Conservation (phyloP, 805 yeast species). For the Kurtzmaniella cleridarum region DNA sequence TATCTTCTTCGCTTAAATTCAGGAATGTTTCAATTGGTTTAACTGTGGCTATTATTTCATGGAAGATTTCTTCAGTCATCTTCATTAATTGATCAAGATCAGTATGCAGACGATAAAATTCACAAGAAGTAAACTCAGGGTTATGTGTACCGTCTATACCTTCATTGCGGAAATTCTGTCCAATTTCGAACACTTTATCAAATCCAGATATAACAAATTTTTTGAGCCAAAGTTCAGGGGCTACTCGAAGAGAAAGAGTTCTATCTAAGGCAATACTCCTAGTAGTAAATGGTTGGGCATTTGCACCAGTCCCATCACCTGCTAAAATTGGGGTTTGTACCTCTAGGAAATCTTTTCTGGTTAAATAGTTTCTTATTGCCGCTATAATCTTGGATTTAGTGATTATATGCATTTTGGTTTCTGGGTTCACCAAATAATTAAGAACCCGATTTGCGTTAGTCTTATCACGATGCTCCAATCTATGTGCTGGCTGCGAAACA, state of each 20-base stretch:
- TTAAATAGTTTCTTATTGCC: slow-evolving; percentile 48
- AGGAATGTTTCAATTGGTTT: too few species aligned
- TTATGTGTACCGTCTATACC: slow-evolving; percentile 91
- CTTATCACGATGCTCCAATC: slow-evolving; percentile 49
- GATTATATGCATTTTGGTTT: slow-evolving; percentile 40
- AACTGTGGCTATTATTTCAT: slow-evolving; percentile 22
- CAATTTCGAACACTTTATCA: slow-evolving; percentile 83
- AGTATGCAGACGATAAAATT: slow-evolving; percentile 74
- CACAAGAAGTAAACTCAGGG: slow-evolving; percentile 90
- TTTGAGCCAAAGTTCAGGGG: slow-evolving; percentile 95
- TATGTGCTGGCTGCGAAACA: slow-evolving; percentile 27
- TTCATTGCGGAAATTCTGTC: slow-evolving; percentile 83
- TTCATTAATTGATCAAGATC: slow-evolving; percentile 60
- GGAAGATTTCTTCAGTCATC: slow-evolving; percentile 56
- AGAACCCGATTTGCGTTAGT: slow-evolving; percentile 65
- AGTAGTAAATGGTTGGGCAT: slow-evolving; percentile 83
- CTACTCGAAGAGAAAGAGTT: slow-evolving; percentile 67
- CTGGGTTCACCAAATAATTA: slow-evolving; percentile 60
- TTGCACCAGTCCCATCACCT: slow-evolving; percentile 78
- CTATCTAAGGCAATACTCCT: slow-evolving; percentile 28
- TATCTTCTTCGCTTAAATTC: too few species aligned
- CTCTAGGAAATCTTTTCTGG: slow-evolving; percentile 55
- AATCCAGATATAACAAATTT: slow-evolving; percentile 78
- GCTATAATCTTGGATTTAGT: slow-evolving; percentile 53
- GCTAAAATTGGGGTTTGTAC: slow-evolving; percentile 87